Percentiles rank a stretch among this genome's conserved stretches.
Evolutionary conservation across 2,329 filamentous ascomycete species (phyloP).

Genomic region (Polychaeton citri): DNA sequence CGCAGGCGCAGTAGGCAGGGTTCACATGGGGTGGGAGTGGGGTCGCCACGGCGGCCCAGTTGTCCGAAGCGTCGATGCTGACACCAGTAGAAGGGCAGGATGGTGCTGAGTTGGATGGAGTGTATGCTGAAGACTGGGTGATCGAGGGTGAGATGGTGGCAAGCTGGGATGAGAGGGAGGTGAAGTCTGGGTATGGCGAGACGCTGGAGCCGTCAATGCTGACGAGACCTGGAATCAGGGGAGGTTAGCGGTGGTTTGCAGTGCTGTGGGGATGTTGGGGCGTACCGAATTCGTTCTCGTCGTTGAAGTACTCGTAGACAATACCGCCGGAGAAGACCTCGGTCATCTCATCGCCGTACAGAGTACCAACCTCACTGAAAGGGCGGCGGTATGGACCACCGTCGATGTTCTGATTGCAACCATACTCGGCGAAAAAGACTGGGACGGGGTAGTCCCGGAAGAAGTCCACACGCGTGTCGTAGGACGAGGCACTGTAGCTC

Average conservation of each 20-base stretch:
- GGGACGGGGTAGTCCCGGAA: background rate
- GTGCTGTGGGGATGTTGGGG: background rate
- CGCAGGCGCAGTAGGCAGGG: background rate
- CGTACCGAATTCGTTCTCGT: conserved; percentile 56
- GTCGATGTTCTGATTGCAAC: conserved; percentile 59
- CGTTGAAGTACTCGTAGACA: conserved; percentile 85
- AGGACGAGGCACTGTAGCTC: conserved; percentile 69
- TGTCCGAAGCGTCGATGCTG: background rate
- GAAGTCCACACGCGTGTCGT: conserved; percentile 8
- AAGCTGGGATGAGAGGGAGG: conserved; percentile 39
- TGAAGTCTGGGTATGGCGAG: conserved; percentile 52
- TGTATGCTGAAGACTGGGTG: background rate
- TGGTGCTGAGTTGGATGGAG: background rate
- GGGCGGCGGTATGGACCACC: conserved; percentile 40
- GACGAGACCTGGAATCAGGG: conserved; percentile 49
- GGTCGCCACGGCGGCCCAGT: background rate
- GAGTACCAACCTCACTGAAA: conserved; percentile 64
- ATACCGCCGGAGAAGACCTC: conserved; percentile 87
- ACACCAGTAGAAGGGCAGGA: background rate
- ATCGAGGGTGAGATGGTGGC: conserved; percentile 19
- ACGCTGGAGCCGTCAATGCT: conserved; percentile 40
- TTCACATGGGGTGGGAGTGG: background rate
- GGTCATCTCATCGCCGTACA: conserved; percentile 78
- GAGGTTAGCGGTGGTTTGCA: background rate
- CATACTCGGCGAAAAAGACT: conserved; percentile 59